Evolutionary conservation across 2,329 filamentous ascomycete genomes (phyloP).

Genomic region (Colletotrichum sp.): DNA sequence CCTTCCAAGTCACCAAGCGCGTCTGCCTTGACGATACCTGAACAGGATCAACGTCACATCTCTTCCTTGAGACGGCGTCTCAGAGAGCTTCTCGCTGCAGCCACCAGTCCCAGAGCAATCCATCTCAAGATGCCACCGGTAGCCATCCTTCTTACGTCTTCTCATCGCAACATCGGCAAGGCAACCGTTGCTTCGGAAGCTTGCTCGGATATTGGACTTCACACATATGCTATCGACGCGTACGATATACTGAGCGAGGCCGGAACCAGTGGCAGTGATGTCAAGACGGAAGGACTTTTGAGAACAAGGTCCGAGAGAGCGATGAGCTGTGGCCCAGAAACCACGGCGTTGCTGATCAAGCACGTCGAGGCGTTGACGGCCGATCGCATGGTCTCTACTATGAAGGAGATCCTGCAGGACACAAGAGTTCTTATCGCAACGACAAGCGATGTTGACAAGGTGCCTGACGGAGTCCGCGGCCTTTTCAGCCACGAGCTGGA

Average conservation of each 20-base stretch:
- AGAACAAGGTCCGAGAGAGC: conserved; percentile 88
- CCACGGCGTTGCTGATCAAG: conserved; percentile 82
- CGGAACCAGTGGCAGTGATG: conserved; percentile 83
- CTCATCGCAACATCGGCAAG: conserved; percentile 93
- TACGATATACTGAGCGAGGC: conserved; percentile 96
- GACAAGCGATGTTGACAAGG: conserved; percentile 92
- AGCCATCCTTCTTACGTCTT: conserved; percentile 87
- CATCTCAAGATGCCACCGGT: conserved; percentile 87
- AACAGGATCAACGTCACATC: conserved; percentile 55
- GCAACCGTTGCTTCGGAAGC: conserved; percentile 77
- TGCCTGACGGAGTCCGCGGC: conserved; percentile 87
- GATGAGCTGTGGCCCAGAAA: conserved; percentile 84
- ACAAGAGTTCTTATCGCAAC: conserved; percentile 88
- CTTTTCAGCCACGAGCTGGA: conserved; percentile 96
- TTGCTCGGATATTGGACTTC: conserved; percentile 87
- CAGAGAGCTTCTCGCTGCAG: conserved; percentile 84
- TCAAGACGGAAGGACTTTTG: conserved; percentile 91
- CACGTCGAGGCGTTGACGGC: conserved; percentile 92
- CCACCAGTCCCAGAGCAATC: conserved; percentile 86
- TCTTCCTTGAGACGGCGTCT: conserved; percentile 73
- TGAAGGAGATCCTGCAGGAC: conserved; percentile 83
- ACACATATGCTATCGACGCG: conserved; percentile 87
- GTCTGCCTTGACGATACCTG: conserved; percentile 44
- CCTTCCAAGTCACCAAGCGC: conserved; percentile 54
- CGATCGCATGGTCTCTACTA: conserved; percentile 84